Evolutionary conservation across 2,329 filamentous ascomycete species (phyloP), one percentile per base, ranked within the genome.

Genomic region (Arthrocladium fulminans): DNA sequence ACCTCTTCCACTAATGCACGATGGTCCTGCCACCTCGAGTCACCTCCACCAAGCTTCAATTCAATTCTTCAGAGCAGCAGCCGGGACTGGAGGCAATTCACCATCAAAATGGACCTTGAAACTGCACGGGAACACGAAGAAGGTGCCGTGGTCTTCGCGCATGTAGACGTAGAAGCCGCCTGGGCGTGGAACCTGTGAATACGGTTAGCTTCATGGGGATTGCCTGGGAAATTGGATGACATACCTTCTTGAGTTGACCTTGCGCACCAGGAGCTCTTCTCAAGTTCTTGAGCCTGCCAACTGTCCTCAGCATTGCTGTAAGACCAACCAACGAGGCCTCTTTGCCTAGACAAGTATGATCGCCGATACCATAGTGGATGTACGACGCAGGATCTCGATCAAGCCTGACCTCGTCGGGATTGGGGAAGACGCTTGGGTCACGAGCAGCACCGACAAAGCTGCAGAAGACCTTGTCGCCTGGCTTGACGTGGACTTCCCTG

Each of bases 261-360:
- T 84, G 79, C 0, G 75, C 66, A 0, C 84, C 84, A 0, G 76
- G 68, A 0, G 77, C 80, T 24, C 80, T 72, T 4, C 79, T 69
- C 9, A 88, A 62, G 47, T 79, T 80, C 55, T 76, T 72, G 56
- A 79, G 69, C 50, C 73, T 68, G 58, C 83, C 84, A 1, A 86
- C 65, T 1, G 76, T 75, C 41, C 83, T 77, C 63, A 88, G 76
- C 71, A 87, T 81, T 54, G 82, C 77, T 0, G 78, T 77, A 50
- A 88, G 66, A 0, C 79, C 81, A 1, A 79, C 70, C 52, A 80
- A 72, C 60, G 73, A 79, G 10, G 77, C 73, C 13, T 81, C 75
- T 22, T 72, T 71, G 1, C 81, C 83, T 0, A 87, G 69, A 51
- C 77, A 81, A 2, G 75, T 69, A 57, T 85, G 78, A 3, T 81